Conservation (phyloP, 805 yeast genomes). For the Candida schatavii region DNA sequence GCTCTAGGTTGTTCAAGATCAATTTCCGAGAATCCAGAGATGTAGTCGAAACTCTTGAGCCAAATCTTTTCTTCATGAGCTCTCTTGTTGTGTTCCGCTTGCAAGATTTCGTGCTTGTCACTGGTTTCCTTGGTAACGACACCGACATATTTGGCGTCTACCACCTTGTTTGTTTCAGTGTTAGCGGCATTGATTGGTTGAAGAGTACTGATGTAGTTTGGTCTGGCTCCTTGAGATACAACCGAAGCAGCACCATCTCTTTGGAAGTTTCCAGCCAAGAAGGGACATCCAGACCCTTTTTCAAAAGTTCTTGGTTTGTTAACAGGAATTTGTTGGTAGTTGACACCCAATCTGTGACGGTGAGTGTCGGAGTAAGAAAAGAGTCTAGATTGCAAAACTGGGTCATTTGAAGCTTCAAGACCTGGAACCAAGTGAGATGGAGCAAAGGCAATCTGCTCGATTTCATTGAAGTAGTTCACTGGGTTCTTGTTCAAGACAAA, state of each 20-base stretch:
- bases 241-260: conserved; percentile 19
- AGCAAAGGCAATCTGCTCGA: conserved; percentile 82
- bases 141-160: conserved; percentile 27
- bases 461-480: conserved; percentile 48
- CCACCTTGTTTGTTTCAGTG: conserved; percentile 18
- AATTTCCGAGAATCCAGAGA: conserved; percentile 40
- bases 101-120: conserved; percentile 23
- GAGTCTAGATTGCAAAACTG: conserved; percentile 77
- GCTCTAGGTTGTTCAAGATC: conserved; percentile 49
- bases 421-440: conserved; percentile 86
- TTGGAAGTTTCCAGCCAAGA: conserved; percentile 24
- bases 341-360: conserved; percentile 75
- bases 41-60: conserved; percentile 32
- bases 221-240: conserved; percentile 41
- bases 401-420: conserved; percentile 79
- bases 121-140: conserved; percentile 25
- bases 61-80: conserved; percentile 38
- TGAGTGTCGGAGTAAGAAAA: conserved; percentile 85
- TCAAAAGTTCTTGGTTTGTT: conserved; percentile 40
- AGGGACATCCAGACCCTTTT: conserved; percentile 22
- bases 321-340: conserved; percentile 65
- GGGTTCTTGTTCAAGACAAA: conserved; percentile 55
- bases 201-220: conserved; percentile 50
- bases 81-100: conserved; percentile 24
- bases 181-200: conserved; percentile 27